Conservation (phyloP, 345 rosid species). For the Eucalyptus guilfoylei region DNA sequence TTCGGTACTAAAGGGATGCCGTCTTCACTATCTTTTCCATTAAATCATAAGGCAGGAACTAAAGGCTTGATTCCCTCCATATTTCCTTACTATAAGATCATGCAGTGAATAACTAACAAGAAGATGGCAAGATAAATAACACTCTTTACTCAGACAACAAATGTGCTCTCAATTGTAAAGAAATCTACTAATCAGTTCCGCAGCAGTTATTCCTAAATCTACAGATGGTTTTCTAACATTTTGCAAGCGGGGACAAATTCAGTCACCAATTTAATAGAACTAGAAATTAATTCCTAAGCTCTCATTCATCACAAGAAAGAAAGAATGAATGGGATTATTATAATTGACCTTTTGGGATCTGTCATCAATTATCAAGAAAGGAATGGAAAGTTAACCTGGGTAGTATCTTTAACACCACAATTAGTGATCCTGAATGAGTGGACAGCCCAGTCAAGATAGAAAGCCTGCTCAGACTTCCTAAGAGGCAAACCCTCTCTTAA, state of each 20-base stretch:
- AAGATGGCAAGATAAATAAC: background rate
- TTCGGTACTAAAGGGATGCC: background rate
- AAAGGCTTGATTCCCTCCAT: background rate
- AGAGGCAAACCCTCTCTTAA: constrained; percentile 95
- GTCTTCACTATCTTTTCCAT: background rate
- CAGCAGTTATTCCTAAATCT: background rate
- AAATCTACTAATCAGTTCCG: background rate
- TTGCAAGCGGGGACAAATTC: background rate
- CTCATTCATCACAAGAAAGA: background rate
- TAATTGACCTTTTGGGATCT: background rate
- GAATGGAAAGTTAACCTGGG: constrained; percentile 40
- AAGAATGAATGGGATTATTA: background rate
- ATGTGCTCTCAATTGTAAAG: background rate
- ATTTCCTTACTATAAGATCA: background rate
- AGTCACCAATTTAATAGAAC: background rate
- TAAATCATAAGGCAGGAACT: background rate
- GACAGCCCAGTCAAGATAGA: constrained; percentile 97
- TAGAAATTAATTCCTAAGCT: background rate
- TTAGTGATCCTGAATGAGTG: constrained; percentile 98
- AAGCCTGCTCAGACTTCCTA: constrained; percentile 92
- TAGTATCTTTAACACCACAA: constrained; percentile 71
- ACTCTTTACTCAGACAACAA: background rate
- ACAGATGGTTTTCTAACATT: background rate
- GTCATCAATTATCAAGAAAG: background rate
- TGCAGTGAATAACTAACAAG: background rate